Evolutionary conservation across 345 rosid genomes (phyloP).

Genomic region (Heritiera littoralis): DNA sequence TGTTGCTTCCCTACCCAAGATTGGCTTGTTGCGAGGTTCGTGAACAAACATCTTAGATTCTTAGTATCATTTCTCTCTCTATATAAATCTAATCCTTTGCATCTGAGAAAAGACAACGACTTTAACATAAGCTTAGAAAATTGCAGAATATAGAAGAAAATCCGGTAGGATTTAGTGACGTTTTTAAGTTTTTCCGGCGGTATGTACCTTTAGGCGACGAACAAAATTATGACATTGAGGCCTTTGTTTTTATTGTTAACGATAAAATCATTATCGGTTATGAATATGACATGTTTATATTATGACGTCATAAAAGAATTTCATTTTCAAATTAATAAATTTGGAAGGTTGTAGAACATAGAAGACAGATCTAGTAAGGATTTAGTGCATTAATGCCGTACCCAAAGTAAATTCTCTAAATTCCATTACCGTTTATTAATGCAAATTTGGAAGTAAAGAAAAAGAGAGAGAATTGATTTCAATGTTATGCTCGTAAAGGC

Average conservation of each 20-base stretch:
- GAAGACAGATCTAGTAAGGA: neutral
- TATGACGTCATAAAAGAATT: no score
- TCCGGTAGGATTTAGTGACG: neutral
- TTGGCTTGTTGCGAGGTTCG: slow-evolving; percentile 70
- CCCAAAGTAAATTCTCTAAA: neutral
- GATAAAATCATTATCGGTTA: no score
- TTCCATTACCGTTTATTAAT: no score
- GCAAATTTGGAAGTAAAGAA: neutral
- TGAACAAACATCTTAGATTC: neutral
- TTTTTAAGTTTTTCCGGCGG: neutral
- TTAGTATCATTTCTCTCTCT: no score
- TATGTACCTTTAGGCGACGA: neutral
- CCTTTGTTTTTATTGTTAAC: no score
- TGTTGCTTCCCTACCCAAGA: slow-evolving; percentile 75
- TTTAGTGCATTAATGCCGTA: slow-evolving; percentile 8
- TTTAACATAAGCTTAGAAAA: neutral
- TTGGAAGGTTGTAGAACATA: neutral
- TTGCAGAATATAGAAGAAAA: neutral
- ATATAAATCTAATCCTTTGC: neutral
- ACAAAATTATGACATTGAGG: neutral
- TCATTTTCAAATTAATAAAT: neutral
- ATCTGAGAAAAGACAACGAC: slow-evolving; percentile 6
- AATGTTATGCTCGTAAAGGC: slow-evolving; percentile 42
- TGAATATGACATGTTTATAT: no score
- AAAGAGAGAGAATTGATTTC: neutral